Base-by-base conservation (phyloP, 2,329 filamentous ascomycete species). In the Alternaria atra region DNA sequence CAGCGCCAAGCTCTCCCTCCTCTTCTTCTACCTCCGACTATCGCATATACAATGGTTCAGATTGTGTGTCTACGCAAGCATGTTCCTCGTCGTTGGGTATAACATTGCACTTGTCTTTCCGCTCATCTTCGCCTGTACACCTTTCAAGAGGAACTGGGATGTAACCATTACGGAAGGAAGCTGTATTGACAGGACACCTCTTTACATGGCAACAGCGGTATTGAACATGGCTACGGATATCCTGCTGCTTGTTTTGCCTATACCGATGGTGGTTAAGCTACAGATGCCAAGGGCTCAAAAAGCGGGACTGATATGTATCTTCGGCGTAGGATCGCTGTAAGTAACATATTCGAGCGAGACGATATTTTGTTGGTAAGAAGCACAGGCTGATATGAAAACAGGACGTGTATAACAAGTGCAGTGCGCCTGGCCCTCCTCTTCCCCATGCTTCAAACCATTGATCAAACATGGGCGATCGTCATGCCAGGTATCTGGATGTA, bases 161-260 rank as follows among this genome's bases (percentile, higher is more conserved):
- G 29, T 66, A n/a, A 65, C 64, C 1, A 47, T 69, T 32, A 62
- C 46, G 4, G 40, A 57, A 15, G 68, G 60, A n/a, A 54, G 44
- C 3, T 73, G 69, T 42, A 57, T 72, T 25, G 60, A 72, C 25
- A 55, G 64, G 2, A 60, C 62, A 5, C 65, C 66, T 6, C 46
- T 70, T 2, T 72, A 71, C 42, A 68, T 70, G 55, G 65, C 67
- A 4, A 68, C 66, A 3, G 67, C 69, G 8, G 63, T 67, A 5
- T 46, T 71, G 37, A 66, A 68, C 29, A 69, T 71, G 55, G 52
- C 58, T 10, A 70, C 67, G 7, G 68, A 72, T 52, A 47, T 69
- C 13, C 30, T 71, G 10, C 50, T 72, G 1, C 54, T 71, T 2
- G 25, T 60, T 1, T 48, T 72, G 6, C 68, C 70, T 1, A 48